These are phyloP conservation scores for Lolium perenne DNA, from an alignment of 176 grass and related monocot genomes.

Conservation along the genomic window DNA sequence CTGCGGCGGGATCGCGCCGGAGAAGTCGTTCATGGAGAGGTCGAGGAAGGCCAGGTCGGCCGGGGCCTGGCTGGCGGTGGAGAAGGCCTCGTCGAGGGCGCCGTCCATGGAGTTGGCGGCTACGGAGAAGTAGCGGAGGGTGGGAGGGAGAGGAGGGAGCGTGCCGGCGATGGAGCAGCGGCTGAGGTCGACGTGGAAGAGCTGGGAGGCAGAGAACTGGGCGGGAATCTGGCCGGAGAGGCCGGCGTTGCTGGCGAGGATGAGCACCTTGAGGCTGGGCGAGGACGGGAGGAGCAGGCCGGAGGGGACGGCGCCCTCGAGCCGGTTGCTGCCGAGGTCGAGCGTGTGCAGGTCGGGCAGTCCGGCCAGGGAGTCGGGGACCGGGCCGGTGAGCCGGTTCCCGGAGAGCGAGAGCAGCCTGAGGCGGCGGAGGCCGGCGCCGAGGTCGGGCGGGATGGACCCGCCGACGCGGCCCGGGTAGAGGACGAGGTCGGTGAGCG, in stretches of 20 bases:
- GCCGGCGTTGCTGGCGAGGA: slow-evolving; percentile 72
- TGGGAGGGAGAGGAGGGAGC: slow-evolving; percentile 54
- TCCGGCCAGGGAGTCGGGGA: slow-evolving; percentile 63
- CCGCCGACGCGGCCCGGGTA: slow-evolving; percentile 69
- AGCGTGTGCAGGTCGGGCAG: slow-evolving; percentile 83
- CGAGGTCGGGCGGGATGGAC: slow-evolving; percentile 47
- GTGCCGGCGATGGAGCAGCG: slow-evolving; percentile 54
- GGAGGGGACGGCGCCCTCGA: slow-evolving; percentile 52
- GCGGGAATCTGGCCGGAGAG: slow-evolving; percentile 61
- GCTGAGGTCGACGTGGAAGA: slow-evolving; percentile 82
- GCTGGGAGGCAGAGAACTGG: slow-evolving; percentile 42
- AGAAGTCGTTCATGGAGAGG: slow-evolving; percentile 76
- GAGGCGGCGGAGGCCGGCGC: slow-evolving; percentile 60
- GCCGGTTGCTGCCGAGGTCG: slow-evolving; percentile 80
- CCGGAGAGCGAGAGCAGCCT: slow-evolving; percentile 68
- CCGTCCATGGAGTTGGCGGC: slow-evolving; percentile 65
- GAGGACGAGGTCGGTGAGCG: slow-evolving; percentile 75
- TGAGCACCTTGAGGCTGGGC: slow-evolving; percentile 70
- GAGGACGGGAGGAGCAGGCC: slow-evolving; percentile 59
- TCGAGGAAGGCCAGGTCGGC: slow-evolving; percentile 67
- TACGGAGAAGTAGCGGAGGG: slow-evolving; percentile 69
- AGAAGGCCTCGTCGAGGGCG: slow-evolving; percentile 53
- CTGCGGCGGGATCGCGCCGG: slow-evolving; percentile 53
- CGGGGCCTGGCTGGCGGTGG: neutral
- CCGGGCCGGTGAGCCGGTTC: slow-evolving; percentile 56